phyloP scores from a whole-genome alignment of 148 eudicot genomes.

The Camellia granthamiana region DNA sequence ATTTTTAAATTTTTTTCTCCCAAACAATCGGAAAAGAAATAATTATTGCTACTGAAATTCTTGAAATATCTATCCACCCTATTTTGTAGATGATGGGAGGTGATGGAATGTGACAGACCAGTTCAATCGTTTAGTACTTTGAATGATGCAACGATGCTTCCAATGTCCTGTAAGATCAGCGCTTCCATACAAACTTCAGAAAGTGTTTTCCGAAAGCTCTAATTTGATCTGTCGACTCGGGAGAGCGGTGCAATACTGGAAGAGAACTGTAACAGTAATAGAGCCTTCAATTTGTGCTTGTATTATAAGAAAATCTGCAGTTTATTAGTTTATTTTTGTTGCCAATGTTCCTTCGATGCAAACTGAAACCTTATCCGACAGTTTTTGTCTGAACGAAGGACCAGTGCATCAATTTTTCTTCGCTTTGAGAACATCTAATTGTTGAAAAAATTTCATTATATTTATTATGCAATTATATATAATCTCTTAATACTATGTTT shows the following conservation, averaged over 20 bases:
- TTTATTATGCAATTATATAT: too few species aligned
- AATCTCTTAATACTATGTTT: too few species aligned
- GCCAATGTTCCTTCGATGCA: background rate
- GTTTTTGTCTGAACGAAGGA: background rate
- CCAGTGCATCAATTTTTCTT: too few species aligned
- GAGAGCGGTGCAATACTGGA: background rate
- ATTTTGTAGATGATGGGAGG: conserved; percentile 73
- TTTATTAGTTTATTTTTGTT: background rate
- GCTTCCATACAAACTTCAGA: background rate
- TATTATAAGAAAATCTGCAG: background rate
- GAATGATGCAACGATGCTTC: background rate
- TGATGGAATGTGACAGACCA: conserved; percentile 24
- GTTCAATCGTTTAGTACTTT: conserved; percentile 11
- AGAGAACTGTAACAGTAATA: background rate
- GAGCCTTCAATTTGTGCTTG: background rate
- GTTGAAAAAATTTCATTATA: too few species aligned
- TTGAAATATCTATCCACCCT: background rate
- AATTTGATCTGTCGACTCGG: background rate
- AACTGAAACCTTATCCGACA: background rate
- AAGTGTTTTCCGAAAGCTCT: background rate
- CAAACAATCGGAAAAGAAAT: too few species aligned
- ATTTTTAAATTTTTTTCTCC: background rate
- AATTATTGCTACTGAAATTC: background rate
- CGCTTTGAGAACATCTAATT: too few species aligned
- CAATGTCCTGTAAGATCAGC: background rate